Evolutionary conservation across 352 stramenopile genomes (phyloP).

Genomic region (Pythium aphanidermatum): DNA sequence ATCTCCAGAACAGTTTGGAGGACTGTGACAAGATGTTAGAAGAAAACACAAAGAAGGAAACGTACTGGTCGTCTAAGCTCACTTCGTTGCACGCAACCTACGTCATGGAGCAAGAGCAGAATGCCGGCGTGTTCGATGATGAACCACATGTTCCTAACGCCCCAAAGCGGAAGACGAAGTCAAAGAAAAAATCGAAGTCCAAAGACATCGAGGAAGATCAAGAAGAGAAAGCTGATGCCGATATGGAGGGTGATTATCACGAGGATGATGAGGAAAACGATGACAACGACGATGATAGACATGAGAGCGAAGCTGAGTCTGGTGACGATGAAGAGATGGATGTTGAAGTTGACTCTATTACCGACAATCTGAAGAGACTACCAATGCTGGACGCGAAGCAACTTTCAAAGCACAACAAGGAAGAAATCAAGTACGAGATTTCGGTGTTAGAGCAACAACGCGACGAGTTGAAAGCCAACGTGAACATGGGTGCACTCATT

Average conservation of each 20-base stretch:
- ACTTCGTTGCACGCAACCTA: constrained; percentile 57
- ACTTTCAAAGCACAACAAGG: constrained; percentile 84
- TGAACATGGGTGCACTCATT: constrained; percentile 89
- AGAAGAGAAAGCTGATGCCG: constrained; percentile 9
- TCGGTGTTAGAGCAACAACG: constrained; percentile 89
- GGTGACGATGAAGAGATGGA: constrained; percentile 20
- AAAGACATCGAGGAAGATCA: constrained; percentile 6
- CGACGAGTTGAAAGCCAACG: constrained; percentile 91
- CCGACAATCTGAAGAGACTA: constrained; percentile 43
- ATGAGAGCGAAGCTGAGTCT: constrained; percentile 19
- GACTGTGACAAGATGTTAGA: constrained; percentile 90
- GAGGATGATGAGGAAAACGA: constrained; percentile 38
- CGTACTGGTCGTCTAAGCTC: constrained; percentile 80
- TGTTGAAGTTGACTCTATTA: not conserved
- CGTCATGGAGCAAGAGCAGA: constrained; percentile 62
- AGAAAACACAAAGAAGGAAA: constrained; percentile 88
- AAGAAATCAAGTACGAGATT: constrained; percentile 94
- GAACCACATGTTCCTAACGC: constrained; percentile 17
- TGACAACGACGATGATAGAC: constrained; percentile 16
- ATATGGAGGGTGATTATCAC: constrained; percentile 13
- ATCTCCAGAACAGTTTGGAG: constrained; percentile 91
- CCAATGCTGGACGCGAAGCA: constrained; percentile 69
- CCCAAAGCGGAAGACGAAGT: constrained; percentile 22
- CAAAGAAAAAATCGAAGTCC: constrained; percentile 34
- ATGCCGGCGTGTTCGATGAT: constrained; percentile 64